These are phyloP conservation scores for Talaromyces albobiverticillius DNA, from an alignment of 2,329 filamentous ascomycete species.

Conservation along the genomic window DNA sequence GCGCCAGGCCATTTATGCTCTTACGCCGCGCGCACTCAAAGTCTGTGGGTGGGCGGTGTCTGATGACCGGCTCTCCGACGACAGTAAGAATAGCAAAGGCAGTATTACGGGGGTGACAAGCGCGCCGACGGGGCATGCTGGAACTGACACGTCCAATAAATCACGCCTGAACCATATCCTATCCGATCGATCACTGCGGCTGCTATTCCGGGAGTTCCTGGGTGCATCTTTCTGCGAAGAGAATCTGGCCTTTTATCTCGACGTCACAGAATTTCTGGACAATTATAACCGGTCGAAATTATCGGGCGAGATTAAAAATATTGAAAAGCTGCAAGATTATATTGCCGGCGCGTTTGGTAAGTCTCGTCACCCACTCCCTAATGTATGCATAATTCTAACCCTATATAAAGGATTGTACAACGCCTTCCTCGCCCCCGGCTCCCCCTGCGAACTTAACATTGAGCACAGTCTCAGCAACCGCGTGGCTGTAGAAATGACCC, in stretches of 20 bases:
- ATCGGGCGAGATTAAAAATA: constrained; percentile 52
- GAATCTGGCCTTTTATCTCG: constrained; percentile 92
- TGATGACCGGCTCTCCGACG: constrained; percentile 29
- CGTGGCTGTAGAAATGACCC: constrained; percentile 92
- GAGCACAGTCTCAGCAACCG: constrained; percentile 93
- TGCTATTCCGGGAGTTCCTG: constrained; percentile 91
- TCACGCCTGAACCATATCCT: constrained; percentile 91
- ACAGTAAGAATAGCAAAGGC: constrained; percentile 5
- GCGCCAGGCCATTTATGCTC: constrained; percentile 79
- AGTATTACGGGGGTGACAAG: constrained; percentile 24
- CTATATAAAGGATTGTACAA: constrained; percentile 77
- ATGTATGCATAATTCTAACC: too few species aligned
- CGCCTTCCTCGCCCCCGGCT: constrained; percentile 90
- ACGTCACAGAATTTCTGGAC: constrained; percentile 84
- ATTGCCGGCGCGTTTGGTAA: constrained; percentile 88
- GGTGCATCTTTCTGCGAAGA: constrained; percentile 96
- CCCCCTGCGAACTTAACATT: constrained; percentile 95
- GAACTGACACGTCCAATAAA: constrained; percentile 80
- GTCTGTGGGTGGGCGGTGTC: constrained; percentile 62
- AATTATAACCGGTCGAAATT: constrained; percentile 56
- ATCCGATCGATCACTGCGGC: constrained; percentile 78
- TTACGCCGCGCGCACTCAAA: constrained; percentile 75
- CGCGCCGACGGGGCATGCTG: constrained; percentile 32
- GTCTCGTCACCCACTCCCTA: too few species aligned
- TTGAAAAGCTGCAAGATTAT: constrained; percentile 89